Base-by-base conservation (phyloP, 768 basidiomycete genomes). In the button mushroom (Agaricus bisporus) region DNA sequence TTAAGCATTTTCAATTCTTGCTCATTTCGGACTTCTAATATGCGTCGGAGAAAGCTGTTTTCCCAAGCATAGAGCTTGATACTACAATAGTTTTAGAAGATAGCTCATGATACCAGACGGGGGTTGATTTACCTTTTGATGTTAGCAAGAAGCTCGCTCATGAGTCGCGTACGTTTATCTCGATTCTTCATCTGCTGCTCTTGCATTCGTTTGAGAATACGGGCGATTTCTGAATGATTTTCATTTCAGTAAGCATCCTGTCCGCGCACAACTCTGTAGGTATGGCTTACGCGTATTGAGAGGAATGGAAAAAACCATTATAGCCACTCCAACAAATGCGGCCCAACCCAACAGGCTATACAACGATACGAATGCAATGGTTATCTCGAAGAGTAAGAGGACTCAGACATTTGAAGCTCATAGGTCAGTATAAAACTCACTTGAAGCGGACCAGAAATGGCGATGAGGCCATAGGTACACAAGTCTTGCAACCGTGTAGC, bases 11-110 rank as follows among this genome's bases (percentile, higher is more conserved):
- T 82, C 45, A 98, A 66, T 65, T 95, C 94, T 59, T 83, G 73
- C 53, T 90, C 80, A 63, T 95, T 93, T 41, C 93, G 76, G 2
- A 94, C 87, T 18, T 81, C 75, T n/a, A 85, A 69, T 28, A 98
- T 78, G 51, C 83, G 85, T 47, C 84, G 76, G 26, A 90, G 78
- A 63, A 98, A 98, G 3, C 90, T 86, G 60, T 86, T 81, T 70
- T 98, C 95, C 95, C 95, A 98, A 2, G 89, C 91, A 67, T 95
- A 95, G 4, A 94, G 70, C 64, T 94, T 92, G 66, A 94, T 91
- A 58, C 88, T 90, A 55, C 2, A 22, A n/a, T n/a, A 26, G 9
- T 10, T 25, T 9, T 11, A n/a, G 15, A 39, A 60, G 48, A 53
- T 32, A 10, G 12, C 3, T 9, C 17, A 14, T 28, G 10, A 18